Base-by-base conservation (phyloP, 352 stramenopile species). In the Phytophthora pinifolia region DNA sequence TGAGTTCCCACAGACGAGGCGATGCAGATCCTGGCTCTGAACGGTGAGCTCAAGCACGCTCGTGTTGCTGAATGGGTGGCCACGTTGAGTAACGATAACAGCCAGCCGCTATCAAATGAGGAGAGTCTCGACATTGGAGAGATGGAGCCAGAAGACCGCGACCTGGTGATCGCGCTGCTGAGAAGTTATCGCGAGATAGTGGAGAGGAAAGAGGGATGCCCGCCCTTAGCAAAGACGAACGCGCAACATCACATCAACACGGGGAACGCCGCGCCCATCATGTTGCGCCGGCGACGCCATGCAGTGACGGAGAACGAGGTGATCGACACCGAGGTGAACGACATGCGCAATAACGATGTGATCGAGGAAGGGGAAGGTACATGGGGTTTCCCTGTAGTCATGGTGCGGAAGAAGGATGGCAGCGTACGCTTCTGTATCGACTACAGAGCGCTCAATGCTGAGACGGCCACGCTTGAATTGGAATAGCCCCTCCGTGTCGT, bases 361-460 rank as follows among this genome's bases (percentile, higher is more conserved):
- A 48, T 62, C 8, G 50, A 67, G 34, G 35, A 38, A 18, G 39
- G 29, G 0, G 41, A 51, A 8, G 51, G 51, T 1, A 29, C 46
- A 10, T 63, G 53, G 60, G 53, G 53, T 12, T 54, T 62, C 13
- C 60, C 60, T 0, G 47, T 45, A 0, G 54, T 67, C 12, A 22
- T 22, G 20, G 20, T 22, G 2, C 1, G 3, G 20, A 22, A 22
- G 20, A 22, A 22, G 20, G 59, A 67, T 30, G 47, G 59, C 15
- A 68, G 46, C 13, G 63, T 15, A 42, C 59, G 38, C 31, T 49
- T 1, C 22, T 69, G 22, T 41, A 35, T 17, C 43, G 37, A 2
- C 15, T 44, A 3, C 22, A 20, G 4, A 22, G 20, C 20, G 20
- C 20, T 22, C 20, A 22, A 22, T 3, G 20, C 20, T 1, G 20